Evolutionary conservation across 1,284 basidiomycete genomes (phyloP), one percentile per base, ranked within the genome.

Genomic region (Microbotryomycetes sp.): DNA sequence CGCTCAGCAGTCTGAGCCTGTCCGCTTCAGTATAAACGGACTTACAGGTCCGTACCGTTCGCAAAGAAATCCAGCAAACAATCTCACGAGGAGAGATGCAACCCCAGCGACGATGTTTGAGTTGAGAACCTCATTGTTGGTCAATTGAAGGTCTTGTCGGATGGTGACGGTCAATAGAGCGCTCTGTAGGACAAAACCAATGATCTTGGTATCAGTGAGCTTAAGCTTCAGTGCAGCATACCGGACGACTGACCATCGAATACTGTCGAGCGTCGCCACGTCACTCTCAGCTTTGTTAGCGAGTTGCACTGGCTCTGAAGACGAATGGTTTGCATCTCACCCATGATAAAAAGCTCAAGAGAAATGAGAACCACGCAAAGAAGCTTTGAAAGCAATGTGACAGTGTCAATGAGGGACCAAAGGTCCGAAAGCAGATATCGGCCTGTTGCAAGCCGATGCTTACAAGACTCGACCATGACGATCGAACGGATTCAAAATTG

Each of bases 141-240:
- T 80, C 19, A 86, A 74, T 1, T 79, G 73, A 57, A 86, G 78
- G 70, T 86, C 84, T 6, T 70, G 67, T 63, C 80, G 81, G 71
- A 85, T 83, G 4, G 80, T 82, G 32, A 83, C 81, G 1, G 83
- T 80, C 47, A 84, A 78, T 12, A 85, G 77, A 0, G 83, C 36
- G 36, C 36, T 42, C 36, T 42, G 36, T 42, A 19, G 9, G 36
- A n/a, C n/a, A n/a, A n/a, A n/a, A n/a, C n/a, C n/a, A n/a, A n/a
- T n/a, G n/a, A n/a, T n/a, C n/a, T n/a, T n/a, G n/a, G n/a, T n/a
- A n/a, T n/a, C 36, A 42, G 9, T 9, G 12, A 42, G 36, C 19
- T 42, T 19, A 12, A 9, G 36, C 36, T 9, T 42, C 36, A 42
- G 19, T 42, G 9, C 36, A 42, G 36, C 12, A 42, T 42, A 9